Percentiles rank a stretch among this genome's conserved stretches.
phyloP scores from a whole-genome alignment of 306 rosid genomes.

The Castanospermum australe region DNA sequence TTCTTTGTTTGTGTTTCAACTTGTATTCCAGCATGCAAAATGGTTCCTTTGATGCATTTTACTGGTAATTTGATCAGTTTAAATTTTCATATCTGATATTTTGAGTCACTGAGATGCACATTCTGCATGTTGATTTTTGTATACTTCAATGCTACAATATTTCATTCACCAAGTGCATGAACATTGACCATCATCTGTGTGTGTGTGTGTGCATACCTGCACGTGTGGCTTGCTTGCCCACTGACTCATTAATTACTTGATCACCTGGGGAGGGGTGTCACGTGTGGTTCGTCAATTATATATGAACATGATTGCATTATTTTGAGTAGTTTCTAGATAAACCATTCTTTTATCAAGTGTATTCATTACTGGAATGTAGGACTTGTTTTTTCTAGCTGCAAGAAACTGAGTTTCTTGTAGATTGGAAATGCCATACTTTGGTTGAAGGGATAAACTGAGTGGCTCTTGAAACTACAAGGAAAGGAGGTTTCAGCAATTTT shows the following conservation, averaged over 20 bases:
- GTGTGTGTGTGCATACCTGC: no score
- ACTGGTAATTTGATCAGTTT: not conserved
- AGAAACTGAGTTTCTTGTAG: not conserved
- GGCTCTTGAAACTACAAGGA: not conserved
- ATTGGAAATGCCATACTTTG: not conserved
- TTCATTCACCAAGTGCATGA: not conserved
- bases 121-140: not conserved
- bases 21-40: slow-evolving; percentile 11
- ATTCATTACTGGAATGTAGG: not conserved
- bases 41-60: not conserved
- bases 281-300: not conserved
- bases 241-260: not conserved
- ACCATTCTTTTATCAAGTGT: not conserved
- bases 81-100: not conserved
- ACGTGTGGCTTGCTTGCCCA: not conserved
- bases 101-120: not conserved
- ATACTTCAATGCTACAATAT: not conserved
- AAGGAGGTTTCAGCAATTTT: not conserved
- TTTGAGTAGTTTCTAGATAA: not conserved
- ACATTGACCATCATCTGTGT: not conserved
- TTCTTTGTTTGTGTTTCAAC: slow-evolving; percentile 2
- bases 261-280: not conserved
- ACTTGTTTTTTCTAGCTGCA: not conserved
- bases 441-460: not conserved
- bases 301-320: not conserved